Base-by-base conservation (phyloP, 78 protist species). In the Isochrysis galbana region DNA sequence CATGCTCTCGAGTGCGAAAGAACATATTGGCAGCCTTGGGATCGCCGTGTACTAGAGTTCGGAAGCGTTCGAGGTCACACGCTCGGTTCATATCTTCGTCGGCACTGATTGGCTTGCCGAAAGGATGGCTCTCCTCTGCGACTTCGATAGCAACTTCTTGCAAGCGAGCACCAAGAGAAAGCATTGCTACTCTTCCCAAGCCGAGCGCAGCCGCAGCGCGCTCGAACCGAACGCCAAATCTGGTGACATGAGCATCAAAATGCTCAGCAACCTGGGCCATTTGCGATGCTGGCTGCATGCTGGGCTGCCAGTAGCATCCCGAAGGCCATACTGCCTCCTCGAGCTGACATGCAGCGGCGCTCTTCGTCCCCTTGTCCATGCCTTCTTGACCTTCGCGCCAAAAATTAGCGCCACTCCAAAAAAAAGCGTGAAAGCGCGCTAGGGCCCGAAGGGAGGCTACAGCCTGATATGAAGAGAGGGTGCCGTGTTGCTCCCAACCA, bases 21-120 rank as follows among this genome's bases (percentile, higher is more conserved):
- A 90, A 67, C 34, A 90, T 0, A 61, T 90, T 90, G 41, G 92
- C 92, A 10, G 92, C 92, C 92, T 90, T 90, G 25, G 82, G 39
- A n/a, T 90, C 92, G 38, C 92, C 92, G 45, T 90, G 92, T 2
- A 90, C 32, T 41, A 90, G 67, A 4, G 92, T 90, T 38, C 72
- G 61, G 61, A 51, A 51, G 61, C 61, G 61, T 7, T n/a, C n/a
- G n/a, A n/a, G n/a, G n/a, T n/a, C n/a, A n/a, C n/a, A n/a, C n/a
- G n/a, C n/a, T n/a, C n/a, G n/a, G n/a, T n/a, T 5, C 67, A 19
- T 19, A 11, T 11, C 67, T 19, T 54, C 19, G 67, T 54, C 67
- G 67, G n/a, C 67, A 19, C 67, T 19, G n/a, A n/a, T n/a, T n/a
- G n/a, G n/a, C 38, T 26, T n/a, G 74, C 29, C 74, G 32, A 67